phyloP scores from a whole-genome alignment of 2,329 filamentous ascomycete species.

The Ophiostoma sp. region DNA sequence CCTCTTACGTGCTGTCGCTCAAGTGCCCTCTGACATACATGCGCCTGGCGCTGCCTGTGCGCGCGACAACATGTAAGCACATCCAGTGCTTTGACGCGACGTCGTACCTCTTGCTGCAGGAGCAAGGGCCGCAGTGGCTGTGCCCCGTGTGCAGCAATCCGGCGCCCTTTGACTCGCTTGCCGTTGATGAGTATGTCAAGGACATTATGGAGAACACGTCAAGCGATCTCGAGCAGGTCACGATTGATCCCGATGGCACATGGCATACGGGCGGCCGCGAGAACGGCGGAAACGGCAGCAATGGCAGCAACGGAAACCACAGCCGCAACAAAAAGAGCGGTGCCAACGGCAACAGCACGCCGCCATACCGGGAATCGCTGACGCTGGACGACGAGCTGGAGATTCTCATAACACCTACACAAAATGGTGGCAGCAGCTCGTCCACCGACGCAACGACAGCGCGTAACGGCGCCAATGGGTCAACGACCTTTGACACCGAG shows the following conservation, averaged over 20 bases:
- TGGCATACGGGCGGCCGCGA: conserved; percentile 49
- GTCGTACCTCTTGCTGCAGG: conserved; percentile 87
- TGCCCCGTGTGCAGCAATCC: conserved; percentile 88
- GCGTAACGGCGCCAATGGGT: not conserved
- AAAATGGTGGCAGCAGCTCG: conserved; percentile 18
- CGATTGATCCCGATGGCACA: conserved; percentile 76
- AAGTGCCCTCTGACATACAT: conserved; percentile 89
- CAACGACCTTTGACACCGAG: not conserved
- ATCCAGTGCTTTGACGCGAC: conserved; percentile 92
- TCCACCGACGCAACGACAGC: conserved; percentile 29
- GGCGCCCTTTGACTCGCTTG: conserved; percentile 73
- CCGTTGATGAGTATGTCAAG: conserved; percentile 86
- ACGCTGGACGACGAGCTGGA: conserved; percentile 20
- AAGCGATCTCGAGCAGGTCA: conserved; percentile 71
- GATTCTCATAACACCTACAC: conserved; percentile 14
- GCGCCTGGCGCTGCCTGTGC: conserved; percentile 72
- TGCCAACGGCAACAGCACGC: not conserved
- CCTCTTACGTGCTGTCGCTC: conserved; percentile 79
- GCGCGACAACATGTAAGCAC: conserved; percentile 74
- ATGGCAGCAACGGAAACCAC: conserved; percentile 26
- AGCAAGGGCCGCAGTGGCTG: conserved; percentile 94
- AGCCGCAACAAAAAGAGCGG: too few relatives aligned
- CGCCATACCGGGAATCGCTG: not conserved
- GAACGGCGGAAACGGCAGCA: conserved; percentile 34
- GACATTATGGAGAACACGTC: conserved; percentile 76